Percentiles rank a stretch among this genome's conserved stretches.
Conservation (phyloP, 2,329 filamentous ascomycete species). For the Colletotrichum orbiculare region DNA sequence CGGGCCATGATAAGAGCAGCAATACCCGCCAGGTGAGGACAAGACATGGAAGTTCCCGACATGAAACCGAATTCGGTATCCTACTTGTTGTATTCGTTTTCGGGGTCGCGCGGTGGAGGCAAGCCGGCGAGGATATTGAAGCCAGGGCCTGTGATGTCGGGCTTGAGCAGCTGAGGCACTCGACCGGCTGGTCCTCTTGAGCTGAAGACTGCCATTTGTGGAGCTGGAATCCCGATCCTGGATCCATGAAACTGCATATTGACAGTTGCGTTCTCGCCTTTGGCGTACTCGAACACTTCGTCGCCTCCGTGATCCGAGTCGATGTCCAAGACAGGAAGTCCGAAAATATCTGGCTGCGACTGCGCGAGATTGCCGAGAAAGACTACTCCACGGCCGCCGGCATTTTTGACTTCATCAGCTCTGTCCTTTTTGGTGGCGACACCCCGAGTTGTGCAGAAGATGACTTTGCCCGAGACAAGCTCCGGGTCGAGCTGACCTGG, state of each 20-base stretch:
- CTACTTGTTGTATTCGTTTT: slow-evolving; percentile 18
- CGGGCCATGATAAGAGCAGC: slow-evolving; percentile 33
- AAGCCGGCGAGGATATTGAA: slow-evolving; percentile 28
- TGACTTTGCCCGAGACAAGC: slow-evolving; percentile 2
- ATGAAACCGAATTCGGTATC: slow-evolving; percentile 23
- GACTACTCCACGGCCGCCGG: slow-evolving; percentile 21
- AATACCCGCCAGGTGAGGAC: slow-evolving; percentile 32
- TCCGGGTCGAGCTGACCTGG: slow-evolving; percentile 16
- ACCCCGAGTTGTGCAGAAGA: slow-evolving; percentile 5
- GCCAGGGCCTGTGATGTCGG: slow-evolving; percentile 35
- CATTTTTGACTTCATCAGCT: slow-evolving; percentile 2
- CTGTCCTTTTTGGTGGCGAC: background rate
- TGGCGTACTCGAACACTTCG: slow-evolving; percentile 11
- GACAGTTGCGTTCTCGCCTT: slow-evolving; percentile 5
- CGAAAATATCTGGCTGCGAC: background rate
- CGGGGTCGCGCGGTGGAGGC: too few species aligned
- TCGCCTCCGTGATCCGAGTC: background rate
- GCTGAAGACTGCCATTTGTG: slow-evolving; percentile 32
- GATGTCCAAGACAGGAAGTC: slow-evolving; percentile 12
- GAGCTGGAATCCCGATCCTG: slow-evolving; percentile 21
- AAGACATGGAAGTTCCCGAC: slow-evolving; percentile 36
- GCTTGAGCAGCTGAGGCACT: slow-evolving; percentile 29
- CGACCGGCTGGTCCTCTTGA: slow-evolving; percentile 24
- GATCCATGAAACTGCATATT: slow-evolving; percentile 12
- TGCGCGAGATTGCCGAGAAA: background rate